Base-by-base conservation (phyloP, 2,329 filamentous ascomycete genomes). In the Alternaria viburni region DNA sequence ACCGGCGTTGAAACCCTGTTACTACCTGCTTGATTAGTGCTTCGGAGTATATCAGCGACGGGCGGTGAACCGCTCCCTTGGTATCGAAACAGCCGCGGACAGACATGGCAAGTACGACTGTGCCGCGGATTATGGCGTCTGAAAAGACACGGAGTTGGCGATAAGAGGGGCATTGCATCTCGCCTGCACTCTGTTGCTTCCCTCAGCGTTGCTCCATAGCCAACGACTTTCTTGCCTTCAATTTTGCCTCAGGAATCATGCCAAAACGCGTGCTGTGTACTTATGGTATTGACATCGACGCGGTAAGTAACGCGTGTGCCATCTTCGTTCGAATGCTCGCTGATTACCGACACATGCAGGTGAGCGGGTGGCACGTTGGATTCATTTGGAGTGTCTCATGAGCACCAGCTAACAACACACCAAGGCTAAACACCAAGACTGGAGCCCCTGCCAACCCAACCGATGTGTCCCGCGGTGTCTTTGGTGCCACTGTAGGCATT, bases 281-380 rank as follows among this genome's bases (percentile, higher is more conserved):
- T 25, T 82, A 82, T 64, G 80, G 81, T 49, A 76, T 82, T 59
- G 80, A 83, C 60, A 74, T 82, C n/a, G 81, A 82, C 64, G 80
- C 80, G 21, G 79, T 81, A 7, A 62, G 59, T 58, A 41, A 58
- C 46, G 25, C 11, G 6, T 43, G 3, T 50, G 51, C 5, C 2
- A 10, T 15, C 15, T 45, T 9, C 10, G 3, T 15, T 12, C 10
- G 26, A 23, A 2, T 2, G 7, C 3, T n/a, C 25, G n/a, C 58
- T 61, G 25, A 61, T 9, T 30, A 10, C 11, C 11, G 1, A 5
- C 15, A 13, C 3, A 25, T 12, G 13, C 13, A 61, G 58, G 58
- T 57, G 46, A 73, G 70, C 44, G 72, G 74, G 50, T 82, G 77
- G 73, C 76, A 68, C 10, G 58, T 51, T 32, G 11, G 26, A 19